Evolutionary conservation across 352 stramenopile genomes (phyloP).

Genomic region (Phytophthora pistaciae): DNA sequence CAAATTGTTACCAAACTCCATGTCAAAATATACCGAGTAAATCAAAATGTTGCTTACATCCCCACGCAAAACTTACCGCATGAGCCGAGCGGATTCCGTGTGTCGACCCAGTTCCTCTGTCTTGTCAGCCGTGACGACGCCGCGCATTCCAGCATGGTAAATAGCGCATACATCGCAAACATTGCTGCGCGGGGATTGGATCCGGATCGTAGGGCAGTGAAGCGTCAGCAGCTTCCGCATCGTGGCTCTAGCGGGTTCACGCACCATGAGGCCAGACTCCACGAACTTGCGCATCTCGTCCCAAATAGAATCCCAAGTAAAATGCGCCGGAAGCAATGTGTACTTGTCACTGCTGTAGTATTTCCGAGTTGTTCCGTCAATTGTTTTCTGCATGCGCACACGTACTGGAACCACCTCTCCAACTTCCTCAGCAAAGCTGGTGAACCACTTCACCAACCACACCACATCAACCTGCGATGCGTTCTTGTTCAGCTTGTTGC

Average conservation of each 20-base stretch:
- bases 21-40: background rate
- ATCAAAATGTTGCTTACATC: slow-evolving; percentile 16
- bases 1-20: slow-evolving; percentile 10
- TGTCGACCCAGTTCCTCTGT: slow-evolving; percentile 12
- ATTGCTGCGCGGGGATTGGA: slow-evolving; percentile 21
- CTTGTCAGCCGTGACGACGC: background rate
- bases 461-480: background rate
- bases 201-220: slow-evolving; percentile 8
- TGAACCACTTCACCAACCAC: slow-evolving; percentile 25
- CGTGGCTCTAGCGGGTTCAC: background rate
- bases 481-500: slow-evolving; percentile 21
- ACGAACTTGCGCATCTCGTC: slow-evolving; percentile 23
- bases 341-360: slow-evolving; percentile 15
- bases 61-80: slow-evolving; percentile 19
- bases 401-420: slow-evolving; percentile 14
- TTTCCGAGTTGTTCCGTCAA: background rate
- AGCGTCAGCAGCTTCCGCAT: slow-evolving; percentile 15
- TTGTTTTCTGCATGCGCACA: slow-evolving; percentile 10
- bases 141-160: slow-evolving; percentile 1
- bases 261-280: background rate
- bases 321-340: slow-evolving; percentile 17
- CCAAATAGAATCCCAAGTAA: slow-evolving; percentile 20
- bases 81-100: slow-evolving; percentile 6
- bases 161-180: slow-evolving; percentile 21
- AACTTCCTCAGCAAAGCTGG: slow-evolving; percentile 2